Conservation (phyloP, 257 asterid genomes). For the Nicotiana knightiana region DNA sequence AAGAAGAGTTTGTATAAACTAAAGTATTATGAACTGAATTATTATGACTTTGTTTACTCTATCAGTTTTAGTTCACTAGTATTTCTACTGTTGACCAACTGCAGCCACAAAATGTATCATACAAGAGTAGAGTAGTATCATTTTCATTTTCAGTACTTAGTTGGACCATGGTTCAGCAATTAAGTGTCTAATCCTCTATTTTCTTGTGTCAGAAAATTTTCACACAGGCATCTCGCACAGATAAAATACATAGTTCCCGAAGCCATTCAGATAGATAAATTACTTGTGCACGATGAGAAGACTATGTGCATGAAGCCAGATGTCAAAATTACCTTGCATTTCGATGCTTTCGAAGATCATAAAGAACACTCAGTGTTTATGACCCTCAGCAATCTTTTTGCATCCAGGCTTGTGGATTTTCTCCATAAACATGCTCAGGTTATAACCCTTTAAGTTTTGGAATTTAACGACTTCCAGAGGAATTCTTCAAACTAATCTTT, state of each 20-base stretch:
- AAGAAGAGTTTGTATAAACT: background rate
- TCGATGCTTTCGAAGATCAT: conserved; percentile 56
- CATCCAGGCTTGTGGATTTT: conserved; percentile 51
- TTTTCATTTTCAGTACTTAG: background rate
- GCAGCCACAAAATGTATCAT: background rate
- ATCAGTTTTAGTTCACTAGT: background rate
- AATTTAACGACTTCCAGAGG: background rate
- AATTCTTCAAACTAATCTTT: background rate
- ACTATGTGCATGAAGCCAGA: conserved; percentile 71
- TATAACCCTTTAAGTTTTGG: conserved; percentile 8
- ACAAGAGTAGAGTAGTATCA: background rate
- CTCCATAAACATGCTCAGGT: conserved; percentile 53
- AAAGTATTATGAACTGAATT: background rate
- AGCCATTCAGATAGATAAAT: conserved; percentile 66
- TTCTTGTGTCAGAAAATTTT: conserved; percentile 45
- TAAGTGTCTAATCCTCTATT: background rate
- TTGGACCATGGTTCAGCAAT: background rate
- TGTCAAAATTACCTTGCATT: conserved; percentile 40
- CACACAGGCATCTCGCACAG: conserved; percentile 62
- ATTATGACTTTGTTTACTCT: background rate
- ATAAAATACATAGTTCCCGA: conserved; percentile 71
- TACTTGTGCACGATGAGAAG: conserved; percentile 56
- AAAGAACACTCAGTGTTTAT: conserved; percentile 46
- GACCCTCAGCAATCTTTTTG: conserved; percentile 62
- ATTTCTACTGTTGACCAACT: background rate